Base-by-base conservation (phyloP, 495 filamentous ascomycete genomes). In the Annulohypoxylon nitens region DNA sequence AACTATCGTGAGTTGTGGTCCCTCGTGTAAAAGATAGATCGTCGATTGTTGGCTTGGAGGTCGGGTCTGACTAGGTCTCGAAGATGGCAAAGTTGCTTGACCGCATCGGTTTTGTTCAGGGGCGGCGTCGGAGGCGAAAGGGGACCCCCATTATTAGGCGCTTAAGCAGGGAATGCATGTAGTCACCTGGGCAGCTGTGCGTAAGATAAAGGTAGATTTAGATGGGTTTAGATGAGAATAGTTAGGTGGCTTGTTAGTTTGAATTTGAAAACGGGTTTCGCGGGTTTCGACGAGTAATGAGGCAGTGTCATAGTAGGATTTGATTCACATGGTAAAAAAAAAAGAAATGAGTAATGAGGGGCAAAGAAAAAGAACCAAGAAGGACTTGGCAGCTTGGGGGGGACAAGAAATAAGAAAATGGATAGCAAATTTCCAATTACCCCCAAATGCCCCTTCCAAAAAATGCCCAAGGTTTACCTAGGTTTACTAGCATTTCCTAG, bases 1-100 rank as follows among this genome's bases (percentile, higher is more conserved):
- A 43, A 70, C 61, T 66, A 66, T 70, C 67, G 71, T 67, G 71
- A 74, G 62, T 30, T 30, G 71, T 74, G 72, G 72, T 34, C 53
- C 67, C 67, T 70, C 63, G 63, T 65, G 58, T 69, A 48, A 61
- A 23, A 61, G 65, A 67, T 69, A 61, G 65, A 67, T 66, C 61
- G 58, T 37, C 48, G 47, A 58, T 69, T 62, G 47, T 66, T 70
- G 62, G 48, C 26, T 57, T 58, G 54, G 12, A 58, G 54, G 54
- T 30, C 34, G 50, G 50, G 50, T 63, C 69, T 65, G 26, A 30
- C 10, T 53, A 20, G 50, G 50, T 58, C 69, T 66, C 26, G 61
- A 73, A 14, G 47, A 66, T 43, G 63, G 47, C 30, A 62, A 50
- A 50, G 33, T 26, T 66, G 61, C 61, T 64, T 74, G 71, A 70